Evolutionary conservation across 1,284 basidiomycete genomes (phyloP), one percentile per base, ranked within the genome.

Genomic region (Golubevia pallescens): DNA sequence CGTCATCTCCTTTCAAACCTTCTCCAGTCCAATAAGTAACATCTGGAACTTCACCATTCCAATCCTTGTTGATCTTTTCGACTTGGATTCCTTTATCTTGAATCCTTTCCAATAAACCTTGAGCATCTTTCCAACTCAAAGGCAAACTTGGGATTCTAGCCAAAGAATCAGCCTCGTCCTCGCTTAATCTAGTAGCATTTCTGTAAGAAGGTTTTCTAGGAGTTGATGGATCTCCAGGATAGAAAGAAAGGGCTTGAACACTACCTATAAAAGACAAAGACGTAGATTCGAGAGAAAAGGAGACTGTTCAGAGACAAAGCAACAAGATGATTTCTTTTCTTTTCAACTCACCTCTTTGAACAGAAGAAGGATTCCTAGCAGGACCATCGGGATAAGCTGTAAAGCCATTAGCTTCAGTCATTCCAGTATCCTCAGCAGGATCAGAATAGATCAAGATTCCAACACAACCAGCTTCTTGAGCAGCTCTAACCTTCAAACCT

Each of bases 181-280:
- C 69, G 2, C 69, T 64, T 1, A 89, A 87, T 21, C 93, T 89
- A 24, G 91, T 91, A 8, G 91, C 91, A 78, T 95, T 91, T 81
- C 91, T 89, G 86, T 97, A 97, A 1, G 94, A 90, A 21, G 96
- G 95, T 72, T 89, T 88, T 16, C 93, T 93, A 0, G 95, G 95
- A 0, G 95, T 97, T 0, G 91, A 90, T 2, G 93, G 93, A 81
- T 94, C 93, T 48, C 89, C 89, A 1, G 94, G 93, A 84, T 95
- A 95, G 42, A 88, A 84, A 16, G 91, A 91, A 51, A 95, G 82
- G 81, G 90, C 96, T 84, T 94, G 92, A 0, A 94, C 94, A 32
- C 91, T 92, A n/a, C n/a, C n/a, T n/a, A n/a, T n/a, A n/a, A n/a
- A n/a, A n/a, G n/a, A n/a, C n/a, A n/a, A n/a, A n/a, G n/a, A n/a